Evolutionary conservation across 2,329 filamentous ascomycete genomes (phyloP).

Genomic region (Alternaria solani): DNA sequence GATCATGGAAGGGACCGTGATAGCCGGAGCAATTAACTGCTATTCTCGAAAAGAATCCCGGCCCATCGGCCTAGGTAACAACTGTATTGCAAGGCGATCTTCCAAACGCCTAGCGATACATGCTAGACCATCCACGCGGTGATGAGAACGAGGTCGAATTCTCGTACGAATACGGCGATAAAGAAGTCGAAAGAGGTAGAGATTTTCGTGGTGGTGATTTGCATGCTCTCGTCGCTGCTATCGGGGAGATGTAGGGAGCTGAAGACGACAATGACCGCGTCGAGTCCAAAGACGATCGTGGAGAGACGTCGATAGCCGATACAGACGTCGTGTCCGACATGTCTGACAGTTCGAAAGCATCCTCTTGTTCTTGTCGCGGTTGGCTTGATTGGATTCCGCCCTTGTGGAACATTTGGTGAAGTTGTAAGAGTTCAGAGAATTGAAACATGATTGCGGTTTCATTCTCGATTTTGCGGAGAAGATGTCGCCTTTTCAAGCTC

Average conservation of each 20-base stretch:
- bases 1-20: not conserved
- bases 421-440: not conserved
- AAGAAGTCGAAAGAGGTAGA: conserved; percentile 46
- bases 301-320: conserved; percentile 55
- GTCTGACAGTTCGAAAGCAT: conserved; percentile 21
- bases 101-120: conserved; percentile 27
- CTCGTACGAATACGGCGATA: conserved; percentile 38
- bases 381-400: not conserved
- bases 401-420: not conserved
- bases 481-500: conserved; percentile 30
- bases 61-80: not conserved
- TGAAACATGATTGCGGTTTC: conserved; percentile 7
- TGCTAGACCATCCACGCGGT: conserved; percentile 41
- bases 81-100: not conserved
- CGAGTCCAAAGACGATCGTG: conserved; percentile 52
- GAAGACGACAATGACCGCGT: conserved; percentile 34
- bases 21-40: not conserved
- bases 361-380: conserved; percentile 7
- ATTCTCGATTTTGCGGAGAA: not conserved
- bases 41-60: not conserved
- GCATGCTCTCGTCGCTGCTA: conserved; percentile 11
- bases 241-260: conserved; percentile 15
- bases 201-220: conserved; percentile 31
- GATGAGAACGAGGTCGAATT: conserved; percentile 43
- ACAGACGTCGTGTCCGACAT: conserved; percentile 28